These are phyloP conservation scores for Penicillium sp. DNA, from an alignment of 2,329 filamentous ascomycete species.

Conservation along the genomic window DNA sequence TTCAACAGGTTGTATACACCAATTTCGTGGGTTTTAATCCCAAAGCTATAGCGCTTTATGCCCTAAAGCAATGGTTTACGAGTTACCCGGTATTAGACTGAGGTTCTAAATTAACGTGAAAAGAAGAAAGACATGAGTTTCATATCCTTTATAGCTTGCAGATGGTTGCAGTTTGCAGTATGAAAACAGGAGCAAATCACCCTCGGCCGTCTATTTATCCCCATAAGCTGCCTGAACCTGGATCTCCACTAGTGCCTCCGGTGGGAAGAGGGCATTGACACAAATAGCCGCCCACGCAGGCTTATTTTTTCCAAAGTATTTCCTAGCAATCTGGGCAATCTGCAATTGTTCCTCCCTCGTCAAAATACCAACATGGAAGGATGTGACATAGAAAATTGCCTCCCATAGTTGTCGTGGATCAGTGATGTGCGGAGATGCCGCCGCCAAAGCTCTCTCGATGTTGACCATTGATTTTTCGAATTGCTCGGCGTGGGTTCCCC, in stretches of 20 bases:
- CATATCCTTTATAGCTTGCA: background rate
- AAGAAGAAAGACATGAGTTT: too few species aligned
- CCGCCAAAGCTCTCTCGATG: slow-evolving; percentile 14
- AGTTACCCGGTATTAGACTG: too few species aligned
- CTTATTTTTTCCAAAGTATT: slow-evolving; percentile 18
- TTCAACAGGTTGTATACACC: too few species aligned
- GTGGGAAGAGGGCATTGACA: slow-evolving; percentile 17
- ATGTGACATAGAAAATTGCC: background rate
- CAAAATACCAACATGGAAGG: slow-evolving; percentile 7
- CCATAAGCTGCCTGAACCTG: slow-evolving; percentile 14
- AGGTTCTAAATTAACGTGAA: too few species aligned
- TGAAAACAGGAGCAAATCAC: background rate
- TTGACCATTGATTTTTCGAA: slow-evolving; percentile 21
- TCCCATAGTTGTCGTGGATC: slow-evolving; percentile 4
- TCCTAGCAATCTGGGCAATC: slow-evolving; percentile 19
- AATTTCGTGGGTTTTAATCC: too few species aligned
- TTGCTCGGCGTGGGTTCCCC: slow-evolving; percentile 18
- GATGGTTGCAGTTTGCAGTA: background rate
- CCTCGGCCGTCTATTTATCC: background rate
- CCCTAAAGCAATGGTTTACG: too few species aligned
- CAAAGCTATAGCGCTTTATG: too few species aligned
- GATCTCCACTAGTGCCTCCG: slow-evolving; percentile 16
- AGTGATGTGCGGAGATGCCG: slow-evolving; percentile 16
- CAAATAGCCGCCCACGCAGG: slow-evolving; percentile 19
- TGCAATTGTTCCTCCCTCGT: slow-evolving; percentile 18